phyloP scores from a whole-genome alignment of 495 filamentous ascomycete species.

The Lasiosphaeria miniovina region DNA sequence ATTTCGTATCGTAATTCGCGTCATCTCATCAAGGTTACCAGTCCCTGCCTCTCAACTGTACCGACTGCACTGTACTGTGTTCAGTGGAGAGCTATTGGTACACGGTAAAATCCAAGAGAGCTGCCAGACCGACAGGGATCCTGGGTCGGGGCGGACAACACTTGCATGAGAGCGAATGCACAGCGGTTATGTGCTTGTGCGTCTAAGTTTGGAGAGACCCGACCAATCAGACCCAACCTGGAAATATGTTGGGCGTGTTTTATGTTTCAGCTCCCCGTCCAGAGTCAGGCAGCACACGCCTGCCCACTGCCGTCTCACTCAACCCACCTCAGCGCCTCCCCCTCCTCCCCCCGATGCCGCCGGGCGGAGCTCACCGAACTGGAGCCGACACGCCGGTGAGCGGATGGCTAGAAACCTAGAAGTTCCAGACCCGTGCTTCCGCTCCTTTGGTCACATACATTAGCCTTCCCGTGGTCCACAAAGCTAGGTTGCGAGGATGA shows the following conservation, averaged over 20 bases:
- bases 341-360: constrained; percentile 4
- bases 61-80: constrained; percentile 13
- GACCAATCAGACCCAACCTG: constrained; percentile 25
- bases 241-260: not conserved
- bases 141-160: constrained; percentile 28
- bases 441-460: not conserved
- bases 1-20: too few species aligned
- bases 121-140: constrained; percentile 26
- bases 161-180: constrained; percentile 40
- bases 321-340: not conserved
- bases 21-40: not conserved
- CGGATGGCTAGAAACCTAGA: too few species aligned
- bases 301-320: not conserved
- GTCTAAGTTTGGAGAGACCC: constrained; percentile 15
- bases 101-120: not conserved
- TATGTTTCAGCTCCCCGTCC: constrained; percentile 27
- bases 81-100: too few species aligned
- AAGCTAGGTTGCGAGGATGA: not conserved
- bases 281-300: too few species aligned
- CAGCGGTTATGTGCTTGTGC: constrained; percentile 42
- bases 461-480: constrained; percentile 17
- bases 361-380: constrained; percentile 12
- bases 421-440: too few species aligned
- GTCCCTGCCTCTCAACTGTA: constrained; percentile 14
- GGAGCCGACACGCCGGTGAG: constrained; percentile 12